Percentiles rank a stretch among this genome's conserved stretches.
Evolutionary conservation across 257 asterid species (phyloP).

Genomic region (Solanum neorickii): DNA sequence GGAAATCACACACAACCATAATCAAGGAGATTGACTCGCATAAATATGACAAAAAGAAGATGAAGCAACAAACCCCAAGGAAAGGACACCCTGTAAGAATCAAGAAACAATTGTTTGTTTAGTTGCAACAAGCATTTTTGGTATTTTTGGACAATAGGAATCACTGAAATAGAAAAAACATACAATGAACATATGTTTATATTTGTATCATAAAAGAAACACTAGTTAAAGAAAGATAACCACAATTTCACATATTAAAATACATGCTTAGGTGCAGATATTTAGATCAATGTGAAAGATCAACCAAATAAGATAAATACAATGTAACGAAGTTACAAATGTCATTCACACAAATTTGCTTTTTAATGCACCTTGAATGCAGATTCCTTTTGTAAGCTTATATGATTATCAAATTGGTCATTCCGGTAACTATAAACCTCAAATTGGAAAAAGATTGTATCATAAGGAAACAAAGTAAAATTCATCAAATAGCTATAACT

Average conservation of each 20-base stretch:
- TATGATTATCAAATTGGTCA: not conserved
- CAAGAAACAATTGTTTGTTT: not conserved
- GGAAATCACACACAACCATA: too few species aligned
- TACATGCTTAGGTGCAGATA: not conserved
- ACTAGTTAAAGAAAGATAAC: not conserved
- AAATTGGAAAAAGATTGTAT: not conserved
- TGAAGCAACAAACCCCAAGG: too few species aligned
- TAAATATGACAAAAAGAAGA: too few species aligned
- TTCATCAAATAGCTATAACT: constrained; percentile 29
- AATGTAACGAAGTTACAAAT: not conserved
- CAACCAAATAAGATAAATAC: not conserved
- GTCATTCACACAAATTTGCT: not conserved
- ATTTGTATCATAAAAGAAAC: too few species aligned
- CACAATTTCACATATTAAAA: not conserved
- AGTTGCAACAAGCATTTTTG: not conserved
- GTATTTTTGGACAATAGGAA: not conserved
- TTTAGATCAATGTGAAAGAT: not conserved
- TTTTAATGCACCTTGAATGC: not conserved
- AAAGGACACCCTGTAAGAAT: too few species aligned
- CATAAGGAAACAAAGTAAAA: not conserved
- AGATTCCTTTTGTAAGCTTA: not conserved
- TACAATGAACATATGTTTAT: too few species aligned
- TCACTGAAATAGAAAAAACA: not conserved
- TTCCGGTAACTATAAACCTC: not conserved
- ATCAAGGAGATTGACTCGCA: too few species aligned